A percentile compares a stretch with the other conserved stretches of the same genome.
Conservation (phyloP, 208 protist species). For the Acanthamoeba triangularis region DNA sequence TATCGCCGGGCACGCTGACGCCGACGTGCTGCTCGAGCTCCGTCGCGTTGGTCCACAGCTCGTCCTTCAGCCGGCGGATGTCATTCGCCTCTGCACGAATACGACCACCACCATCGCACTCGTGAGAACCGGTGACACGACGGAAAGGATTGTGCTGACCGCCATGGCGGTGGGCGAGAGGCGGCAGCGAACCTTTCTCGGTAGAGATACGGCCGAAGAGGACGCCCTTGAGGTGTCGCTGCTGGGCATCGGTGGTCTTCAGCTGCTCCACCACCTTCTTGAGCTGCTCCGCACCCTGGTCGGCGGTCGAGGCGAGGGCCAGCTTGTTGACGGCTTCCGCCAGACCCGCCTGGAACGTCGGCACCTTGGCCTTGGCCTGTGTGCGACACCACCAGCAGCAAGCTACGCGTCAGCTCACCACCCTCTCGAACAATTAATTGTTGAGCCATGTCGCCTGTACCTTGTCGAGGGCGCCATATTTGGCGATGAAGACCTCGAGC, state of each 20-base stretch:
- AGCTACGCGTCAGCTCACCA: background rate
- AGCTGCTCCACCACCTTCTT: constrained; percentile 1
- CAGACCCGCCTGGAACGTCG: background rate
- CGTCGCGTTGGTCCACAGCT: constrained; percentile 1
- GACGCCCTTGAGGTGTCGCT: constrained; percentile 18
- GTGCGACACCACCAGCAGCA: background rate
- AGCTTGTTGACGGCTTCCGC: constrained; percentile 11
- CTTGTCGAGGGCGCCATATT: constrained; percentile 51
- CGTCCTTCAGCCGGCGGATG: background rate
- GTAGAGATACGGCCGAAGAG: constrained; percentile 15
- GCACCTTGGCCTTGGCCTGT: constrained; percentile 67
- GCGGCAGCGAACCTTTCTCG: background rate
- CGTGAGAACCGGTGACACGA: background rate
- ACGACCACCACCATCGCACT: background rate
- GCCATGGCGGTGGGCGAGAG: background rate
- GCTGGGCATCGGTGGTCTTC: constrained; percentile 22
- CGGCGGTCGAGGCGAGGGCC: background rate
- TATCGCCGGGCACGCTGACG: background rate
- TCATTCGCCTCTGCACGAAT: background rate
- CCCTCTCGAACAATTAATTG: background rate
- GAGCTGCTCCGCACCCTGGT: background rate
- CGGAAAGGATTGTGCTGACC: background rate
- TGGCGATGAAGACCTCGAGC: constrained; percentile 12
- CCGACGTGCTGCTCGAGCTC: constrained; percentile 15
- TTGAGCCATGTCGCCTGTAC: background rate